Evolutionary conservation across 345 rosid genomes (phyloP).

Genomic region (Cardiospermum halicacabum): DNA sequence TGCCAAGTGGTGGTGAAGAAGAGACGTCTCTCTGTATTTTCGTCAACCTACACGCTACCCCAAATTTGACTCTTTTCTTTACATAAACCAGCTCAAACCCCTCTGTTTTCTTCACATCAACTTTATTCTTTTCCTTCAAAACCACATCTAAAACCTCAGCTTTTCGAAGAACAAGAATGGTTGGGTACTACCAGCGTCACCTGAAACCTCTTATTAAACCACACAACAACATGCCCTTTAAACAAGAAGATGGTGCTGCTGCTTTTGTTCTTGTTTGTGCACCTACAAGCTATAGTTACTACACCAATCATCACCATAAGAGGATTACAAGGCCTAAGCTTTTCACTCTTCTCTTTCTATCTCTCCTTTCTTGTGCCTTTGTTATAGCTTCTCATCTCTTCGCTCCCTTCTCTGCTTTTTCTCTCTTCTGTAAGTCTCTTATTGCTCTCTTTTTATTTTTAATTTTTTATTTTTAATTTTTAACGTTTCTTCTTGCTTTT

Average conservation of each 20-base stretch:
- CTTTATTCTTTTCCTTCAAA: too few relatives aligned
- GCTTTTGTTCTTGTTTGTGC: conserved; percentile 26
- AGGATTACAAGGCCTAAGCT: conserved; percentile 46
- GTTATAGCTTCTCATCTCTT: conserved; percentile 49
- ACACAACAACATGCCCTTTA: conserved; percentile 18
- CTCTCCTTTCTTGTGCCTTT: conserved; percentile 56
- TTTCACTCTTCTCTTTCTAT: conserved; percentile 50
- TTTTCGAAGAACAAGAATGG: too few relatives aligned
- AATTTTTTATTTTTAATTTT: not conserved
- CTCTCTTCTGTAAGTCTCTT: conserved; percentile 47
- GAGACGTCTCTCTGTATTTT: too few relatives aligned
- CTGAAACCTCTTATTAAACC: conserved; percentile 6
- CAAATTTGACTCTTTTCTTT: too few relatives aligned
- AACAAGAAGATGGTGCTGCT: conserved; percentile 22
- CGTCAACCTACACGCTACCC: too few relatives aligned
- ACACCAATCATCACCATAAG: conserved; percentile 25
- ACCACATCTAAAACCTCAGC: too few relatives aligned
- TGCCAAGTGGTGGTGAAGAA: too few relatives aligned
- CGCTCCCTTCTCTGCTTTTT: conserved; percentile 41
- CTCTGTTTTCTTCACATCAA: too few relatives aligned
- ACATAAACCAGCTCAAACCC: too few relatives aligned
- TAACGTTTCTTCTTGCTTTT: too few relatives aligned
- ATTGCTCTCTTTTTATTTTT: not conserved
- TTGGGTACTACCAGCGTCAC: conserved; percentile 36
- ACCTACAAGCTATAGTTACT: conserved; percentile 24